A percentile compares a stretch with the other conserved stretches of the same genome.
Evolutionary conservation across 2,329 filamentous ascomycete species (phyloP).

Genomic region (Fusarium beomiforme): DNA sequence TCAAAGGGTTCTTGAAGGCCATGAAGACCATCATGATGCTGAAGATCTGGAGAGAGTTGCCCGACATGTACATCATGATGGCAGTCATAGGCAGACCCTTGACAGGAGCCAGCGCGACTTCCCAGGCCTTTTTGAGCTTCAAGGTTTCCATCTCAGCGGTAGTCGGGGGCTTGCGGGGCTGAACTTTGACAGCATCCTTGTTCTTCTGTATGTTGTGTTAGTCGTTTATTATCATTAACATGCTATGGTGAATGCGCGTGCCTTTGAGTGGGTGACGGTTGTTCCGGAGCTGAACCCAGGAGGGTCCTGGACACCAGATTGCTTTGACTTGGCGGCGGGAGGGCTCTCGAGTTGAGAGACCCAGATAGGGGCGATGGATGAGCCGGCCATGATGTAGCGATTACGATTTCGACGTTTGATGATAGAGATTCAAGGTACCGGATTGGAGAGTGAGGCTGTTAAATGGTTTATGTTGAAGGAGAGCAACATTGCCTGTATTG

Average conservation of each 20-base stretch:
- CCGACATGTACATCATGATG: slow-evolving; percentile 99
- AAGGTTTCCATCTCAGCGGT: slow-evolving; percentile 91
- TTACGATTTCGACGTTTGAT: background rate
- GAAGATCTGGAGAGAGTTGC: slow-evolving; percentile 98
- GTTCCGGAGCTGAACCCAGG: slow-evolving; percentile 78
- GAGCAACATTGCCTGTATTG: slow-evolving; percentile 24
- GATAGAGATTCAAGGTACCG: background rate
- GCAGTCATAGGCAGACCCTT: slow-evolving; percentile 98
- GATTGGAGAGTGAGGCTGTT: slow-evolving; percentile 11
- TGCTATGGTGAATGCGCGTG: slow-evolving; percentile 42
- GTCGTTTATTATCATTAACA: background rate
- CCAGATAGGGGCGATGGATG: slow-evolving; percentile 73
- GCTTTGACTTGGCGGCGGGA: slow-evolving; percentile 72
- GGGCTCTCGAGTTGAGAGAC: slow-evolving; percentile 80
- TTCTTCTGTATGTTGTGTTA: slow-evolving; percentile 54
- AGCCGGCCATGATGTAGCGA: slow-evolving; percentile 40
- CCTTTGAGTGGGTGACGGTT: slow-evolving; percentile 63
- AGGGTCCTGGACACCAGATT: slow-evolving; percentile 79
- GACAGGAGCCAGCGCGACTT: slow-evolving; percentile 90
- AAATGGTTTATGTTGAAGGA: slow-evolving; percentile 10
- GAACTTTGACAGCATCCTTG: slow-evolving; percentile 60
- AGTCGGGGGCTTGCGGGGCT: slow-evolving; percentile 73
- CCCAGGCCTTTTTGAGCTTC: slow-evolving; percentile 99
- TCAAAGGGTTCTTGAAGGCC: slow-evolving; percentile 95
- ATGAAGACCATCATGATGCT: slow-evolving; percentile 99